phyloP scores from a whole-genome alignment of 2,329 filamentous ascomycete species.

The Aspergillus sp. region DNA sequence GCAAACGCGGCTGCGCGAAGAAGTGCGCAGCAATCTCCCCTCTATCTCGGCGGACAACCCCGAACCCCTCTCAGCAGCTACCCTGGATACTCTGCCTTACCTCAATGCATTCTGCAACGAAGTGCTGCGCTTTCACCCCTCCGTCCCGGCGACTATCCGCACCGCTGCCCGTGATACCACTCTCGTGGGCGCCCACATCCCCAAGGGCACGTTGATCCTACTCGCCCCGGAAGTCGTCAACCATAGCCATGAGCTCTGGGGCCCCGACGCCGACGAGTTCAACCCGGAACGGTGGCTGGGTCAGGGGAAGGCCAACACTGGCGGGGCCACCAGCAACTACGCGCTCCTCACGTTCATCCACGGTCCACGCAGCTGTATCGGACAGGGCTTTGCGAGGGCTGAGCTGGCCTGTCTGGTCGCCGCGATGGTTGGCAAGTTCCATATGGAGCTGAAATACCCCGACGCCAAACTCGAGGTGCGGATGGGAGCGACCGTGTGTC shows the following conservation, averaged over 20 bases:
- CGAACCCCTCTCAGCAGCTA: constrained; percentile 58
- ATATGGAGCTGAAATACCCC: constrained; percentile 63
- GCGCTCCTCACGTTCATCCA: constrained; percentile 80
- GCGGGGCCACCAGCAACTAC: constrained; percentile 73
- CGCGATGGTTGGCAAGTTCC: constrained; percentile 70
- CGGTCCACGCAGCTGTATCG: constrained; percentile 83
- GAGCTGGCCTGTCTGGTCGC: constrained; percentile 85
- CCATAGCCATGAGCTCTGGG: constrained; percentile 68
- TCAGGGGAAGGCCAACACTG: constrained; percentile 53
- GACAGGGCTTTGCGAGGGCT: constrained; percentile 72
- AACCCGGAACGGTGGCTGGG: constrained; percentile 74
- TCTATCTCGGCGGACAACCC: constrained; percentile 56
- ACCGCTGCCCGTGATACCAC: constrained; percentile 63
- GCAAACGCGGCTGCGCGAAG: constrained; percentile 64
- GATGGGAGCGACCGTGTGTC: constrained; percentile 68
- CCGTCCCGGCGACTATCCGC: constrained; percentile 69
- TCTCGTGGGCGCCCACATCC: constrained; percentile 63
- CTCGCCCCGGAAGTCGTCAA: constrained; percentile 68
- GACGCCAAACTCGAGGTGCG: constrained; percentile 62
- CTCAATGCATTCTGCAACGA: constrained; percentile 78
- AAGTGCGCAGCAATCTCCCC: constrained; percentile 63
- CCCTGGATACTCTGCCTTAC: constrained; percentile 70
- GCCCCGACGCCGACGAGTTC: constrained; percentile 69
- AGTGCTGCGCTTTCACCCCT: constrained; percentile 68
- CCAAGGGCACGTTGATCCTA: constrained; percentile 67